phyloP scores from a whole-genome alignment of 129 eudicot species.

The Apium graveolens region DNA sequence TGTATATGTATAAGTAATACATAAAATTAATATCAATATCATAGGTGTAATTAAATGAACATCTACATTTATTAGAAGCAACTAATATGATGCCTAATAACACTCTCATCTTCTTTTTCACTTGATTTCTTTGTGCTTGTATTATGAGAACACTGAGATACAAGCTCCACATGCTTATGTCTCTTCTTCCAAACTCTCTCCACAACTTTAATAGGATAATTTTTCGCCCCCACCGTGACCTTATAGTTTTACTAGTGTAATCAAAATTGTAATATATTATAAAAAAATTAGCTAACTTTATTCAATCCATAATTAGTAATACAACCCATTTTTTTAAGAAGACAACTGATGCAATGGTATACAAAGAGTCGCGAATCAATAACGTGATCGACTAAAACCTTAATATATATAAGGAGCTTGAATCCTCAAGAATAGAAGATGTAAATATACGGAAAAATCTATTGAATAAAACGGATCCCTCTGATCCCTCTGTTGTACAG shows the following conservation, averaged over 20 bases:
- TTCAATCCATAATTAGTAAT: too few species aligned
- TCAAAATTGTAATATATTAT: too few species aligned
- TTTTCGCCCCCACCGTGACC: conserved; percentile 48
- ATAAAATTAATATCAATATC: background rate
- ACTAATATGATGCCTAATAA: background rate
- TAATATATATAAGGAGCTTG: too few species aligned
- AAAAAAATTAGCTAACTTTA: too few species aligned
- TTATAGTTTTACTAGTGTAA: conserved; percentile 33
- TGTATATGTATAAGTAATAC: background rate
- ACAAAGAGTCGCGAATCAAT: too few species aligned
- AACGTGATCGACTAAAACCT: too few species aligned
- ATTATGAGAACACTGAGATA: conserved; percentile 27
- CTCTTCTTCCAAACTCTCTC: conserved; percentile 48
- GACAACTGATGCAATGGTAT: too few species aligned
- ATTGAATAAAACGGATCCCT: too few species aligned
- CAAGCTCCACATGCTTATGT: conserved; percentile 58
- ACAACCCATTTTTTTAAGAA: too few species aligned
- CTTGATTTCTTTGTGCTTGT: conserved; percentile 26
- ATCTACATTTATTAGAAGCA: background rate
- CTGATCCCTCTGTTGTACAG: too few species aligned
- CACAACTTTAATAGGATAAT: conserved; percentile 41
- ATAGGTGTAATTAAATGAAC: background rate
- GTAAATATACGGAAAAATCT: too few species aligned
- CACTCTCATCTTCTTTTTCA: conserved; percentile 34
- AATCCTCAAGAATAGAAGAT: too few species aligned